Percentiles rank a stretch among this genome's conserved stretches.
These are phyloP conservation scores for Synchytrium microbalum DNA, from an alignment of 371 early-diverging fungal species.

Conservation along the genomic window DNA sequence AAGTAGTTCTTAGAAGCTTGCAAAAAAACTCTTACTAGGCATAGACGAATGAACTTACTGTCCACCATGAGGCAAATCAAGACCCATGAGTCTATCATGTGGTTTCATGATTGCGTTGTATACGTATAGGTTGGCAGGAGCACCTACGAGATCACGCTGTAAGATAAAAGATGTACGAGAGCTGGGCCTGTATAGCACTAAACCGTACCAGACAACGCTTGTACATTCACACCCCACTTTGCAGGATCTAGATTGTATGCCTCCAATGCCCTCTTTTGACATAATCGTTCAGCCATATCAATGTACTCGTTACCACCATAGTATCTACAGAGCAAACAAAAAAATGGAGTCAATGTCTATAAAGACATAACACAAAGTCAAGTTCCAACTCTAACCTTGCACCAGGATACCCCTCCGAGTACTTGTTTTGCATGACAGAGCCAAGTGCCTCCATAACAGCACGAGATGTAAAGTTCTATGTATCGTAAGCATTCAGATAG, in stretches of 20 bases:
- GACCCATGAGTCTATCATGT: constrained; percentile 98
- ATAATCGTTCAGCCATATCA: constrained; percentile 90
- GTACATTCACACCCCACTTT: constrained; percentile 99
- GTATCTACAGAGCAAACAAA: constrained; percentile 51
- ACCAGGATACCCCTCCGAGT: constrained; percentile 98
- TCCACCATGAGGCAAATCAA: constrained; percentile 98
- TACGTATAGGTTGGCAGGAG: constrained; percentile 96
- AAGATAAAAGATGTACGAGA: not conserved
- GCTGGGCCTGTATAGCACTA: not conserved
- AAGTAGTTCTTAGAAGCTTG: not conserved
- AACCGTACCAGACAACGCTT: constrained; percentile 86
- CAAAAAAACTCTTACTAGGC: not conserved
- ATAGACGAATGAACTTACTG: constrained; percentile 61
- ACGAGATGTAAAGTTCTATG: constrained; percentile 93
- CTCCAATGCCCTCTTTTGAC: constrained; percentile 93
- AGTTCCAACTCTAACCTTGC: constrained; percentile 75
- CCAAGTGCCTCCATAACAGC: constrained; percentile 96
- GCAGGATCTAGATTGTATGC: constrained; percentile 81
- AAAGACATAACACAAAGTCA: too few species aligned
- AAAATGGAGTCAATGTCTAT: constrained; percentile 12
- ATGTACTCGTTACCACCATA: constrained; percentile 99
- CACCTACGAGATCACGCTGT: constrained; percentile 40
- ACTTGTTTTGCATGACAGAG: constrained; percentile 98
- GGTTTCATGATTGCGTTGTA: constrained; percentile 94
- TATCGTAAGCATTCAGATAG: too few species aligned